A percentile compares a stretch with the other conserved stretches of the same genome.
Evolutionary conservation across 441 rosid genomes (phyloP).

Genomic region (Adansonia gregorii): DNA sequence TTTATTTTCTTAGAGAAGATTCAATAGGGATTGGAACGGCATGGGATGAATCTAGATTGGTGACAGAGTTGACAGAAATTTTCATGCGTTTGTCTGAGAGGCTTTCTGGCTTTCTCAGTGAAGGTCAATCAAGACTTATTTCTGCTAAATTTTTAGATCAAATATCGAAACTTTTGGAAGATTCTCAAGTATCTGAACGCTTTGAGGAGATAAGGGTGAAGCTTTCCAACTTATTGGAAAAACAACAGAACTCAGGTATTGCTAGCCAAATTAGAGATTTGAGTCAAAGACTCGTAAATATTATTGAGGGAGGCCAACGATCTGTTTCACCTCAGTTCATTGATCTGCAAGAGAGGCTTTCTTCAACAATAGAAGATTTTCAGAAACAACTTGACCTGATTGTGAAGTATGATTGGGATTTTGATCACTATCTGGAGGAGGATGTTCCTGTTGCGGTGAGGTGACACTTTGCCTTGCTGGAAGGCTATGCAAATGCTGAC

Average conservation of each 20-base stretch:
- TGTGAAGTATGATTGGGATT: constrained; percentile 92
- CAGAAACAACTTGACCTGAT: constrained; percentile 94
- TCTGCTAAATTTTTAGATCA: constrained; percentile 84
- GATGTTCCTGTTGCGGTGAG: constrained; percentile 99
- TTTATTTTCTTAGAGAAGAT: constrained; percentile 45
- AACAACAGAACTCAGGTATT: constrained; percentile 71
- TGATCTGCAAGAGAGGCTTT: constrained; percentile 80
- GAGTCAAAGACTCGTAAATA: constrained; percentile 70
- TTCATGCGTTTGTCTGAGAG: constrained; percentile 82
- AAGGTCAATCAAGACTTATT: constrained; percentile 75
- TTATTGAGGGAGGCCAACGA: constrained; percentile 77
- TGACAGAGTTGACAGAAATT: constrained; percentile 67
- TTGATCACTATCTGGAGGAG: constrained; percentile 87
- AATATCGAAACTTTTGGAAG: constrained; percentile 80
- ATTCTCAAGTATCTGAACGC: constrained; percentile 70
- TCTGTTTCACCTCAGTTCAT: constrained; percentile 87
- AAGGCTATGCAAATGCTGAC: constrained; percentile 21
- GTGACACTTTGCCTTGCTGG: constrained; percentile 52
- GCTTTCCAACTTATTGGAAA: constrained; percentile 74
- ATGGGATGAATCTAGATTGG: constrained; percentile 82
- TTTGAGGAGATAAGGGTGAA: constrained; percentile 70
- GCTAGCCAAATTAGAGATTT: constrained; percentile 71
- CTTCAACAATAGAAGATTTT: constrained; percentile 82
- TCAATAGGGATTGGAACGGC: constrained; percentile 41
- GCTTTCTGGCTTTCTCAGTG: constrained; percentile 85